phyloP scores from a whole-genome alignment of 2,329 filamentous ascomycete species.

The Pseudocercospora fijiensis region DNA sequence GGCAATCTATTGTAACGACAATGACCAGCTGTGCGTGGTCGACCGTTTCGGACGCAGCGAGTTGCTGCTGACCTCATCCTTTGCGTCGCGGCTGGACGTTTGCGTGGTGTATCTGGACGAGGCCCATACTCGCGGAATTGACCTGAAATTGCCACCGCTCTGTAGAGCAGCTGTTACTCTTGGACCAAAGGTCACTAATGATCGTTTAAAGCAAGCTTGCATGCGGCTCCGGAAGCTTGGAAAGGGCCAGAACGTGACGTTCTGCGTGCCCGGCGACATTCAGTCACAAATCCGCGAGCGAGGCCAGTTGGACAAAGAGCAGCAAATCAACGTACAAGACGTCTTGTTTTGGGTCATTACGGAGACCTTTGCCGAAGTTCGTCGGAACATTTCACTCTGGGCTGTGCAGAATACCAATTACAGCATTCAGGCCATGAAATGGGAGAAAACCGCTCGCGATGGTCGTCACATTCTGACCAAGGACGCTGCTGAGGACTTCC shows the following conservation, averaged over 20 bases:
- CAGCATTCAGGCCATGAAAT: conserved; percentile 31
- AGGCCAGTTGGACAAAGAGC: conserved; percentile 10
- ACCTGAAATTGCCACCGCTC: conserved; percentile 59
- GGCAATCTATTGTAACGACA: conserved; percentile 58
- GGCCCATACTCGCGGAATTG: conserved; percentile 67
- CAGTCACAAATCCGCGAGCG: conserved; percentile 50
- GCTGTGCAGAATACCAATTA: conserved; percentile 58
- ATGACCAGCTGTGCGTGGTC: conserved; percentile 57
- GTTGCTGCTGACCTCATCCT: conserved; percentile 59
- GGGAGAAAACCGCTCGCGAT: conserved; percentile 50
- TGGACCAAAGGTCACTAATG: conserved; percentile 65
- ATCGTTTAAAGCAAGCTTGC: conserved; percentile 67
- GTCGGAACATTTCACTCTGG: conserved; percentile 59
- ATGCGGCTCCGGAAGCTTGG: conserved; percentile 72
- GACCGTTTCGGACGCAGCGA: conserved; percentile 51
- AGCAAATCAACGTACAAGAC: conserved; percentile 51
- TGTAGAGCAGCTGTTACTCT: conserved; percentile 68
- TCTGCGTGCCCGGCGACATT: conserved; percentile 61
- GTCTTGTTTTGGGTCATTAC: conserved; percentile 61
- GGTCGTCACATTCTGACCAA: conserved; percentile 46
- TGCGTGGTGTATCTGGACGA: conserved; percentile 71
- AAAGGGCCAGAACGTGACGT: conserved; percentile 63
- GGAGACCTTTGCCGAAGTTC: conserved; percentile 55
- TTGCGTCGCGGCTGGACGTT: conserved; percentile 52
- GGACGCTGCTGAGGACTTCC: conserved; percentile 46